Percentiles rank a stretch among this genome's conserved stretches.
phyloP scores from a whole-genome alignment of 208 protist species.

The Trichomonas gallinae region DNA sequence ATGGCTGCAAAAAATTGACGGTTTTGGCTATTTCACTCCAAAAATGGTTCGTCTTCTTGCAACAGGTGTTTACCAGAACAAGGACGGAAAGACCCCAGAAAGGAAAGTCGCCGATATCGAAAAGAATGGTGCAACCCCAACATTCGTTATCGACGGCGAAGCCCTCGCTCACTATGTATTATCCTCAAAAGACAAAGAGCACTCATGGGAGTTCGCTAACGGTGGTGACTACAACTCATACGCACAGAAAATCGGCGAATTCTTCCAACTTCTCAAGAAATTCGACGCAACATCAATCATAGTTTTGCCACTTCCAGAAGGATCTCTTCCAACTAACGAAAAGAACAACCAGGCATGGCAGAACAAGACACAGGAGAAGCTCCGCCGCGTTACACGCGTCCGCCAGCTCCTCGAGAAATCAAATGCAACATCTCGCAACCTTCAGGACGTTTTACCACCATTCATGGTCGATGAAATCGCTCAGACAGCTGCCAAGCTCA shows the following conservation, averaged over 20 bases:
- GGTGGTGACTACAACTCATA: neutral
- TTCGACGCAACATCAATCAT: neutral
- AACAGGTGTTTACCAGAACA: neutral
- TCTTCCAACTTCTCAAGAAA: neutral
- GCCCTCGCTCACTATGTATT: neutral
- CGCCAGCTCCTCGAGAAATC: neutral
- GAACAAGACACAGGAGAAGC: neutral
- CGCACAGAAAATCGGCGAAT: neutral
- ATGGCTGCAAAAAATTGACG: too few species aligned
- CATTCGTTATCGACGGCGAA: neutral
- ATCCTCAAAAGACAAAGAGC: neutral
- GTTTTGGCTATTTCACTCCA: too few species aligned
- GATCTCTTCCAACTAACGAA: neutral
- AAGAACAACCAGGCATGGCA: neutral
- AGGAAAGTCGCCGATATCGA: neutral
- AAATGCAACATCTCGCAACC: neutral
- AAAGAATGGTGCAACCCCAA: neutral
- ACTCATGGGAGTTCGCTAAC: neutral
- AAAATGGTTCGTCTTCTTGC: constrained; percentile 12
- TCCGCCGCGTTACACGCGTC: neutral
- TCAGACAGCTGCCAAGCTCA: neutral
- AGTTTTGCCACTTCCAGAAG: neutral
- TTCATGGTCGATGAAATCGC: neutral
- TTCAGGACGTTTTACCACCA: neutral
- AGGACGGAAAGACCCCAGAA: neutral